Percentiles rank a stretch among this genome's conserved stretches.
phyloP scores from a whole-genome alignment of 306 rosid species.

The Dryas drummondii region DNA sequence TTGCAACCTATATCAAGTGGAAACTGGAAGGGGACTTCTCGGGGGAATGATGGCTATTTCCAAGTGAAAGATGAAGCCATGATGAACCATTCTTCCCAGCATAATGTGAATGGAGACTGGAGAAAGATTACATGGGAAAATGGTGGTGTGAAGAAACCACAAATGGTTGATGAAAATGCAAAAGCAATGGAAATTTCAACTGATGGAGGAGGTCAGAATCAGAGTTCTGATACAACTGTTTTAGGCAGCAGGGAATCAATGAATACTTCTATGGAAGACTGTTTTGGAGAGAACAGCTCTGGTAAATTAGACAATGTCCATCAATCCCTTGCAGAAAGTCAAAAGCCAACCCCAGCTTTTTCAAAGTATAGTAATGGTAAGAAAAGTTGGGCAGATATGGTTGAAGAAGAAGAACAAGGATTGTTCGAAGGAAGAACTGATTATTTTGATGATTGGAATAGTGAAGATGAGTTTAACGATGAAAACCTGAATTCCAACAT shows the following conservation, averaged over 20 bases:
- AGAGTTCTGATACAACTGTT: constrained; percentile 21
- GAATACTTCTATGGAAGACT: constrained; percentile 5
- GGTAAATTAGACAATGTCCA: constrained; percentile 13
- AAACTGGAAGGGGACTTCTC: constrained; percentile 2
- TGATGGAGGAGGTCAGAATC: constrained; percentile 9
- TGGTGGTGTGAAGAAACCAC: constrained; percentile 21
- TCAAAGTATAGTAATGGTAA: constrained; percentile 22
- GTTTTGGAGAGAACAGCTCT: constrained; percentile 24
- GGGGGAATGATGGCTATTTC: background rate
- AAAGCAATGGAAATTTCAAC: constrained; percentile 11
- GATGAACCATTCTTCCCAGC: background rate
- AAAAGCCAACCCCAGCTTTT: constrained; percentile 24
- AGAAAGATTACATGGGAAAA: constrained; percentile 24
- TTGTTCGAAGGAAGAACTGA: constrained; percentile 23
- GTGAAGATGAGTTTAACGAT: constrained; percentile 39
- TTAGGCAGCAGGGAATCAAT: background rate
- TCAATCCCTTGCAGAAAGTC: constrained; percentile 23
- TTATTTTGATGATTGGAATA: constrained; percentile 24
- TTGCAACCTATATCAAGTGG: background rate
- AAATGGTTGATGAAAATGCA: constrained; percentile 23
- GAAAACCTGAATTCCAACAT: constrained; percentile 64
- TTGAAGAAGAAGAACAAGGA: constrained; percentile 67
- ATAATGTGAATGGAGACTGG: constrained; percentile 21
- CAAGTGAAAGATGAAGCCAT: constrained; percentile 21
- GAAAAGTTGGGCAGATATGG: constrained; percentile 98